Conservation (phyloP, 2,329 filamentous ascomycete genomes). For the Diaporthe capsici region DNA sequence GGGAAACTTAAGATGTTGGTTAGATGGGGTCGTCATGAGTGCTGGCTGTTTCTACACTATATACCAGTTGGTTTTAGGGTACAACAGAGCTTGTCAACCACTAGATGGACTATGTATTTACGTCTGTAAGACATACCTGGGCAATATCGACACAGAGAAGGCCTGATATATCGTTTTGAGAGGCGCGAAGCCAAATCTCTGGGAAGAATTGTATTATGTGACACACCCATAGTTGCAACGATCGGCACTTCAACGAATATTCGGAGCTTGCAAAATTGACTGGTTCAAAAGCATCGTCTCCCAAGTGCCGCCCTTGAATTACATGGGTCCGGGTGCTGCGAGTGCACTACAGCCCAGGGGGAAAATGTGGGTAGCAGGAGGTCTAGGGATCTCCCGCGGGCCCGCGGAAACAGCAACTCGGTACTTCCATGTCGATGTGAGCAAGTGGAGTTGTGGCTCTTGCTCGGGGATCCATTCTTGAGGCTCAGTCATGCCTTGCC, state of each 20-base stretch:
- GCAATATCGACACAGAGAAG: too few species aligned
- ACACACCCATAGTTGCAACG: background rate
- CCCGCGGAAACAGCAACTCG: slow-evolving; percentile 17
- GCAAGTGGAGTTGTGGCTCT: background rate
- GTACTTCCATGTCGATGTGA: background rate
- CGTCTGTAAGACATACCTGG: too few species aligned
- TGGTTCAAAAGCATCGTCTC: background rate
- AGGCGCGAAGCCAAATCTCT: too few species aligned
- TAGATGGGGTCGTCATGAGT: too few species aligned
- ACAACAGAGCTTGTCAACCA: too few species aligned
- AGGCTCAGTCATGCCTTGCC: slow-evolving; percentile 2
- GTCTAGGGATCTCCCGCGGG: background rate
- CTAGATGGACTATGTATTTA: too few species aligned
- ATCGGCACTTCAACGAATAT: background rate
- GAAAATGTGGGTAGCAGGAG: background rate
- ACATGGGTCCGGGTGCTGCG: background rate
- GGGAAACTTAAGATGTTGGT: too few species aligned
- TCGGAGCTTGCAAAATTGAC: background rate
- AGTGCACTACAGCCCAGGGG: background rate
- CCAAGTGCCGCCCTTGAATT: background rate
- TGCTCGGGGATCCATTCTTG: slow-evolving; percentile 6
- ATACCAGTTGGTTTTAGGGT: too few species aligned
- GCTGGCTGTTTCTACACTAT: too few species aligned
- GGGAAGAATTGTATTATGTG: background rate
- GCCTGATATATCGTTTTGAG: too few species aligned